Percentiles rank a stretch among this genome's conserved stretches.
These are phyloP conservation scores for Physcomitrium patens DNA, from an alignment of 225 moss, liverwort and hornwort species.

Conservation along the genomic window DNA sequence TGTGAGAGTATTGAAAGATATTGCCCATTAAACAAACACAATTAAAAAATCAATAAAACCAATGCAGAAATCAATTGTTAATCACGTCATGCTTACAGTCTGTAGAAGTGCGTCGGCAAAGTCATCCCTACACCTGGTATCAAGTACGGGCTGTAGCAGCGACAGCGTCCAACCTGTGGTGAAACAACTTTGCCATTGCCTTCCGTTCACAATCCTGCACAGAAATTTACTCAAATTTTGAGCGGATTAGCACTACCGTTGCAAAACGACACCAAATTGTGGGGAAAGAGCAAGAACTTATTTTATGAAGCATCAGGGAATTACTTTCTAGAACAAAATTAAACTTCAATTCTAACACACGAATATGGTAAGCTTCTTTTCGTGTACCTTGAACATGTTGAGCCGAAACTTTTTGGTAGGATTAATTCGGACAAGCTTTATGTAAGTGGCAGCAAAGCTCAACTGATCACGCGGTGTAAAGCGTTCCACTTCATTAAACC, in stretches of 20 bases:
- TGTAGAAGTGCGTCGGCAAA: background rate
- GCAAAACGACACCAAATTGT: background rate
- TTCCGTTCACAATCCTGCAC: conserved; percentile 91
- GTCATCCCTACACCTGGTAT: conserved; percentile 33
- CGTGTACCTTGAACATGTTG: conserved; percentile 87
- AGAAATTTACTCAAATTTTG: conserved; percentile 6
- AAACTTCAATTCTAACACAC: too few relatives aligned
- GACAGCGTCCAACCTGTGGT: conserved; percentile 69
- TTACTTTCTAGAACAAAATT: too few relatives aligned
- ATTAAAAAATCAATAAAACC: background rate
- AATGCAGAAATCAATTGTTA: background rate
- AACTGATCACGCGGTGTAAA: conserved; percentile 96
- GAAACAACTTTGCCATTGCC: conserved; percentile 86
- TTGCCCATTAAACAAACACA: background rate
- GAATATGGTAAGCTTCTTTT: too few relatives aligned
- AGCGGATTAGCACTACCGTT: background rate
- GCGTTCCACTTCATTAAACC: conserved; percentile 98
- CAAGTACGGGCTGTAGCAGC: conserved; percentile 36
- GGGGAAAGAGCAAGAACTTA: background rate
- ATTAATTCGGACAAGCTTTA: conserved; percentile 84
- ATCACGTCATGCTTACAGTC: background rate
- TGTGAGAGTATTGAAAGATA: background rate
- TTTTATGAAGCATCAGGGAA: too few relatives aligned
- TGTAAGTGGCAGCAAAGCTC: conserved; percentile 91
- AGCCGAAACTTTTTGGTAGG: conserved; percentile 64